Conservation (phyloP, 768 basidiomycete species). For the Serendipita sp. region DNA sequence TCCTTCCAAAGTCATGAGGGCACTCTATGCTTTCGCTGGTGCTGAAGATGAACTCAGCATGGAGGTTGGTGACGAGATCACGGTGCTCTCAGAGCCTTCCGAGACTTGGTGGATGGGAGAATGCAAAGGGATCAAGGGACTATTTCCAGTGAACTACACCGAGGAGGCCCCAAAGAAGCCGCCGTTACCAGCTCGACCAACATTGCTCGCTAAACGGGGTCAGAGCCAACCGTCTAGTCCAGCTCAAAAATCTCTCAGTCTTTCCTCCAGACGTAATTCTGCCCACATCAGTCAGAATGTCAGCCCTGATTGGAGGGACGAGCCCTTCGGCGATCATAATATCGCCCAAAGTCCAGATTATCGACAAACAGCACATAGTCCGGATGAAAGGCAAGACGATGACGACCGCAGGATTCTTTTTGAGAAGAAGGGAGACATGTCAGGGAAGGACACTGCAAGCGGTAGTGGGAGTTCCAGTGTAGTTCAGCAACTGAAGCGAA, state of each 20-base stretch:
- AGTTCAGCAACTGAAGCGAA: constrained; percentile 5
- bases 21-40: constrained; percentile 57
- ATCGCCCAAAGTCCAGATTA: constrained; percentile 25
- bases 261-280: constrained; percentile 17
- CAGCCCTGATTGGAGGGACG: constrained; percentile 25
- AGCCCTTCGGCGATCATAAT: constrained; percentile 30
- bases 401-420: constrained; percentile 17
- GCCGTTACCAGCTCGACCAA: constrained; percentile 19
- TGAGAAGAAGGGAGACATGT: constrained; percentile 14
- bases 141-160: constrained; percentile 70
- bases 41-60: constrained; percentile 67
- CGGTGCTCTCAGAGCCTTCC: constrained; percentile 61
- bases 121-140: constrained; percentile 46
- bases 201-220: constrained; percentile 8
- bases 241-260: constrained; percentile 11
- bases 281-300: constrained; percentile 20
- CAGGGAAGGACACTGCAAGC: constrained; percentile 4
- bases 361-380: constrained; percentile 28
- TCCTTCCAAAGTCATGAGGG: constrained; percentile 34
- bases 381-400: constrained; percentile 29
- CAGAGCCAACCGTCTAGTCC: not conserved
- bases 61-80: constrained; percentile 54
- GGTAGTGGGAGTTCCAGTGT: not conserved
- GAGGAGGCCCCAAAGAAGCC: constrained; percentile 24
- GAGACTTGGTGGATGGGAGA: constrained; percentile 90